These are phyloP conservation scores for Clonostachys chloroleuca DNA, from an alignment of 2,329 filamentous ascomycete species.

Conservation along the genomic window DNA sequence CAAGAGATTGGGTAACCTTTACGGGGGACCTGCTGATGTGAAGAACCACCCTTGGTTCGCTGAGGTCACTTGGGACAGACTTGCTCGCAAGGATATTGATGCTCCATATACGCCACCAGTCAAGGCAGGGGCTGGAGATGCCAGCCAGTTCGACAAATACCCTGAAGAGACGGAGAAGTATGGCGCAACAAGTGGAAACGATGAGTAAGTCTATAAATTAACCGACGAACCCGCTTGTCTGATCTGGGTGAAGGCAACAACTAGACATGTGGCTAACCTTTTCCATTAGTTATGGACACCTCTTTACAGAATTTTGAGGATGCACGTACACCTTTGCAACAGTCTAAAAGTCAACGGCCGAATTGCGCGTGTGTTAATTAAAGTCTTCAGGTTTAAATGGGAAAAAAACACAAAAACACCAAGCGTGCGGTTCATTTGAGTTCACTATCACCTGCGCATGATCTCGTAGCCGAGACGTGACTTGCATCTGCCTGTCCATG, in stretches of 20 bases:
- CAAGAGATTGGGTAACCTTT: conserved; percentile 90
- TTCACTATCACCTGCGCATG: no score
- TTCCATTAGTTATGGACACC: background rate
- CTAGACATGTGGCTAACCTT: background rate
- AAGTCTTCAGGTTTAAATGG: no score
- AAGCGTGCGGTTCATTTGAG: no score
- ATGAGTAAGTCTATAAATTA: conserved; percentile 65
- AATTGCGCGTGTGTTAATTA: no score
- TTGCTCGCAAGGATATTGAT: conserved; percentile 95
- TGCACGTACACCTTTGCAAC: background rate
- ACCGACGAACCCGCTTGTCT: background rate
- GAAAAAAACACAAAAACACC: no score
- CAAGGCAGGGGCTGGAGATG: conserved; percentile 87
- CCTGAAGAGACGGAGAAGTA: conserved; percentile 96
- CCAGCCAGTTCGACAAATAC: conserved; percentile 97
- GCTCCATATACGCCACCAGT: conserved; percentile 96
- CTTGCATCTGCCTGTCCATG: no score
- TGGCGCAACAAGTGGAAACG: conserved; percentile 64
- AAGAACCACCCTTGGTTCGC: conserved; percentile 96
- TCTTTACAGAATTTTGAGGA: conserved; percentile 4
- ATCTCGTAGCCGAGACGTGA: no score
- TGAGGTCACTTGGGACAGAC: conserved; percentile 94
- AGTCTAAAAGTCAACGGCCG: no score
- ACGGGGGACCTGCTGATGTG: conserved; percentile 85
- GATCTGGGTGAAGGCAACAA: background rate